Conservation (phyloP, 1,284 basidiomycete genomes). For the Xerocomus amazonicus region DNA sequence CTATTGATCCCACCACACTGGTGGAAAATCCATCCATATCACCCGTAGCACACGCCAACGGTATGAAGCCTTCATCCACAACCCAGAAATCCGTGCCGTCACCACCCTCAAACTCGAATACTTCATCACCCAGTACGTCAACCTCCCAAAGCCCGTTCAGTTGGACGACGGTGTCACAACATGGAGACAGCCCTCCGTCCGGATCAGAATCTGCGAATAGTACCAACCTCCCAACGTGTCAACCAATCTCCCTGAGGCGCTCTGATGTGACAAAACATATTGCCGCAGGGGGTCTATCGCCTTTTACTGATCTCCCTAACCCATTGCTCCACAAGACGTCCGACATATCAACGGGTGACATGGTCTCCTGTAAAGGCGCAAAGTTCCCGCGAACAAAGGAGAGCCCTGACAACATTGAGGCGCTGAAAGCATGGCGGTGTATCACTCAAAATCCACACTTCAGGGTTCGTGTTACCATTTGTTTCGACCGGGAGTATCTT, state of each 20-base stretch:
- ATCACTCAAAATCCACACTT: slow-evolving; percentile 70
- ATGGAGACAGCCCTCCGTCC: slow-evolving; percentile 30
- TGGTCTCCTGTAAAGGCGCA: slow-evolving; percentile 59
- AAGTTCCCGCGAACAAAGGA: slow-evolving; percentile 63
- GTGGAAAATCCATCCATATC: slow-evolving; percentile 39
- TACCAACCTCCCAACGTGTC: slow-evolving; percentile 19
- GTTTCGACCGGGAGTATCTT: neutral
- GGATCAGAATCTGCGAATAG: slow-evolving; percentile 21
- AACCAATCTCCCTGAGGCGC: slow-evolving; percentile 51
- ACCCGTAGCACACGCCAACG: slow-evolving; percentile 47
- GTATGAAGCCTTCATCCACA: slow-evolving; percentile 11
- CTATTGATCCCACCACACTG: slow-evolving; percentile 45
- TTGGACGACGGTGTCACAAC: slow-evolving; percentile 25
- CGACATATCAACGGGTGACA: slow-evolving; percentile 36
- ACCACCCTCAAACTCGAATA: slow-evolving; percentile 26
- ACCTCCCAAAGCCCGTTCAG: slow-evolving; percentile 39
- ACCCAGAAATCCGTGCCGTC: slow-evolving; percentile 20
- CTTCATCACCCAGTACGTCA: slow-evolving; percentile 32
- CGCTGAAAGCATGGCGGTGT: slow-evolving; percentile 69
- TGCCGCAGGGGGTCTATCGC: slow-evolving; percentile 45
- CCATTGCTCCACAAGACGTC: slow-evolving; percentile 28
- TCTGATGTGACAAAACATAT: slow-evolving; percentile 51
- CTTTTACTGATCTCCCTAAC: slow-evolving; percentile 39
- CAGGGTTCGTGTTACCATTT: slow-evolving; percentile 46
- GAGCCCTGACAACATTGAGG: slow-evolving; percentile 70